Evolutionary conservation across 2,329 filamentous ascomycete genomes (phyloP).

Genomic region (Dryadomyces quercus-mongolicae): DNA sequence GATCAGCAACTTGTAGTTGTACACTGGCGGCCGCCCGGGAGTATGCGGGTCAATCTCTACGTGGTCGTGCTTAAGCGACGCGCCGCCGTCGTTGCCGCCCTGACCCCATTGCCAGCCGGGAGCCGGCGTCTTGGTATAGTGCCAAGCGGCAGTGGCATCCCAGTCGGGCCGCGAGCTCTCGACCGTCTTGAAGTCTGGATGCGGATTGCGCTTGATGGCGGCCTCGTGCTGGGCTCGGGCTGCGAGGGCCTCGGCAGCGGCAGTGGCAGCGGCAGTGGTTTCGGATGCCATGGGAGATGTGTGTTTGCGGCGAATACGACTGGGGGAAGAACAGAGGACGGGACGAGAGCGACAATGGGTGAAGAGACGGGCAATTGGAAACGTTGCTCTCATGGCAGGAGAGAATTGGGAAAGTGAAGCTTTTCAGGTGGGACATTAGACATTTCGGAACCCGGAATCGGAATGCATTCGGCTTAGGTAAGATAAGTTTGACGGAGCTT

Average conservation of each 20-base stretch:
- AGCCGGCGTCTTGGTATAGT: conserved; percentile 49
- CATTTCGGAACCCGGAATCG: neutral
- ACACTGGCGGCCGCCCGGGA: conserved; percentile 49
- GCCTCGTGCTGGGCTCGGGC: conserved; percentile 10
- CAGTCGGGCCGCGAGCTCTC: conserved; percentile 55
- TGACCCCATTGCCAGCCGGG: conserved; percentile 54
- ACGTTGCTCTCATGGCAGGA: neutral
- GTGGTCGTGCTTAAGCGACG: conserved; percentile 37
- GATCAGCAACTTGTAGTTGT: conserved; percentile 91
- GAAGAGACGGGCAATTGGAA: neutral
- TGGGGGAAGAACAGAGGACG: neutral
- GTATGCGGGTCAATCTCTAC: conserved; percentile 72
- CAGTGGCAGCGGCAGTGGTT: neutral
- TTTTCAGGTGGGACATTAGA: neutral
- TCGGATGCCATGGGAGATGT: neutral
- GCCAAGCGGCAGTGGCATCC: conserved; percentile 28
- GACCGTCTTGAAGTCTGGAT: conserved; percentile 63
- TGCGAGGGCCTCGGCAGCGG: neutral
- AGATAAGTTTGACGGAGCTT: neutral
- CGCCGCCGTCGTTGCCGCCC: conserved; percentile 44
- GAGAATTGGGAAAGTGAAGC: neutral
- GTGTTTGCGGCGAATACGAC: neutral
- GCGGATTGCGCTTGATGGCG: conserved; percentile 47
- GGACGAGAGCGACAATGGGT: neutral
- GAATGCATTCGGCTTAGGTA: neutral